Evolutionary conservation across 148 eudicot species (phyloP).

Genomic region (Salicornia ramosissima): DNA sequence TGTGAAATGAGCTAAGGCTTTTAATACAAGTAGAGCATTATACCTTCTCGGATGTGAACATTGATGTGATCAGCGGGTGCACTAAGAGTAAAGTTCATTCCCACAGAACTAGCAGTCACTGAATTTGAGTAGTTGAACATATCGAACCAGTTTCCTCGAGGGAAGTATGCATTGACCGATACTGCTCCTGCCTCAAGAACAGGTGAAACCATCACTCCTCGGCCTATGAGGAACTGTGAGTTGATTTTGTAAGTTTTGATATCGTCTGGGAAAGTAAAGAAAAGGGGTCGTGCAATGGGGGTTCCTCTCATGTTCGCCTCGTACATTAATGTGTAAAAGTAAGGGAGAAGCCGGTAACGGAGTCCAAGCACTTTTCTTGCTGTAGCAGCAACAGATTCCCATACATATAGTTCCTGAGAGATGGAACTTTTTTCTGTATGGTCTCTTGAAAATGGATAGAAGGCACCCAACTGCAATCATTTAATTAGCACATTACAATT

Average conservation of each 20-base stretch:
- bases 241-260: conserved; percentile 29
- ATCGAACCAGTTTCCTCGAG: conserved; percentile 77
- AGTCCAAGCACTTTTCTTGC: conserved; percentile 48
- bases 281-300: conserved; percentile 50
- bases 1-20: no score
- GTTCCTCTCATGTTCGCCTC: conserved; percentile 41
- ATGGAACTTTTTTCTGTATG: conserved; percentile 28
- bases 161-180: conserved; percentile 62
- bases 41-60: conserved; percentile 69
- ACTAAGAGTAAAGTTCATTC: conserved; percentile 36
- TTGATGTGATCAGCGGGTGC: conserved; percentile 68
- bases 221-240: conserved; percentile 46
- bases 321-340: conserved; percentile 44
- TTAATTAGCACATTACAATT: no score
- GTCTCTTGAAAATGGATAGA: conserved; percentile 55
- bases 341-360: conserved; percentile 47
- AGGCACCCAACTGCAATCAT: conserved; percentile 41
- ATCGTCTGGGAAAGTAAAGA: conserved; percentile 47
- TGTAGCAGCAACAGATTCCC: conserved; percentile 46
- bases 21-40: background rate
- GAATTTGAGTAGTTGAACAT: conserved; percentile 51
- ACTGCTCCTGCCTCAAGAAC: conserved; percentile 34
- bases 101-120: conserved; percentile 35
- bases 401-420: conserved; percentile 46
- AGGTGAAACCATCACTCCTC: conserved; percentile 49